These are phyloP conservation scores for Aurantiochytrium sp. DNA, from an alignment of 108 stramenopile genomes.

Conservation along the genomic window DNA sequence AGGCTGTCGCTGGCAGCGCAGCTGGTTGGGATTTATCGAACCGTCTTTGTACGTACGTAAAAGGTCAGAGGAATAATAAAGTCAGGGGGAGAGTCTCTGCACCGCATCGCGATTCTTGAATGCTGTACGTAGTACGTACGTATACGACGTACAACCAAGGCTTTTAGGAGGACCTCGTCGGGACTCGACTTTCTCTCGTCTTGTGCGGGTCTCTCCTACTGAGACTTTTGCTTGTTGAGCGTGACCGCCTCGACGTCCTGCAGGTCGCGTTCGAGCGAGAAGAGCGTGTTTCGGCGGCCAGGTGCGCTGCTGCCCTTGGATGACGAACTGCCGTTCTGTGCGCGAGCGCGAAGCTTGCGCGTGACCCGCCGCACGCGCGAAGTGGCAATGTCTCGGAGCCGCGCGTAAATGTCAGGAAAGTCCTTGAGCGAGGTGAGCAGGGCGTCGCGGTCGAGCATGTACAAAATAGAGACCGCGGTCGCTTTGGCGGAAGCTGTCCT, in stretches of 20 bases:
- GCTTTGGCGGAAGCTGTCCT: neutral
- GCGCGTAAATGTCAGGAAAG: slow-evolving; percentile 1
- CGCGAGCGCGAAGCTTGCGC: neutral
- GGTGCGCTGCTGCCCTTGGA: too few relatives aligned
- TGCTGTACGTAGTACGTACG: too few relatives aligned
- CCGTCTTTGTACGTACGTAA: too few relatives aligned
- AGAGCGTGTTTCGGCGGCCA: neutral
- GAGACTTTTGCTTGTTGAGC: neutral
- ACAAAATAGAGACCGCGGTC: neutral
- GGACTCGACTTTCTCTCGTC: too few relatives aligned
- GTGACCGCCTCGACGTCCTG: neutral
- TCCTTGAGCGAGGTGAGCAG: neutral
- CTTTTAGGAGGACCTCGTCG: too few relatives aligned
- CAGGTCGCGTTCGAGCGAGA: neutral
- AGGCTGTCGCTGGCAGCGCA: too few relatives aligned
- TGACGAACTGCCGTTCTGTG: too few relatives aligned
- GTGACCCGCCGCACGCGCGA: neutral
- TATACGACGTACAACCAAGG: too few relatives aligned
- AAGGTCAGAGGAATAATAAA: too few relatives aligned
- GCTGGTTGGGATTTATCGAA: too few relatives aligned
- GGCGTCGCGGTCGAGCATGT: neutral
- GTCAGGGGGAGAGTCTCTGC: too few relatives aligned
- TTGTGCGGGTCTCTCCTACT: neutral
- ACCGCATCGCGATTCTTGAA: too few relatives aligned
- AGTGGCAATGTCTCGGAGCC: neutral